Conservation (phyloP, 2,329 filamentous ascomycete species). For the Remersonia thermophila region DNA sequence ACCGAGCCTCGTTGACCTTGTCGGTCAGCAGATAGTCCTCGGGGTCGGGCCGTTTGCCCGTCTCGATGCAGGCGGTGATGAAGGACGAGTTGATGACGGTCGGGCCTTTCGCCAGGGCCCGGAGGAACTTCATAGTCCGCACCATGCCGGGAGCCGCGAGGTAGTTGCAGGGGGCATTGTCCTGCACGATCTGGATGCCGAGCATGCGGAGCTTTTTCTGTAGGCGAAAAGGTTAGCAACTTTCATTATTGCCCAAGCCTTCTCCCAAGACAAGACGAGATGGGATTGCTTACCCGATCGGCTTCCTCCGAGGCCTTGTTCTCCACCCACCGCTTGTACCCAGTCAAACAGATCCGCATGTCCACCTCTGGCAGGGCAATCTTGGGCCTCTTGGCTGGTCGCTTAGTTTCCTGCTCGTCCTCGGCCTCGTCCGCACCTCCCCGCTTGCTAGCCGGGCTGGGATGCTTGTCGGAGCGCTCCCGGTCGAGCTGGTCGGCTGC, state of each 20-base stretch:
- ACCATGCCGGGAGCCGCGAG: conserved; percentile 78
- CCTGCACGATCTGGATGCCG: conserved; percentile 68
- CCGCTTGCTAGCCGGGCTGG: conserved; percentile 24
- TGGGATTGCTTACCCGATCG: conserved; percentile 54
- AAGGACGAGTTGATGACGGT: conserved; percentile 66
- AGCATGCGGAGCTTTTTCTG: conserved; percentile 71
- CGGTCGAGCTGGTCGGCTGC: conserved; percentile 48
- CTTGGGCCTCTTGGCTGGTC: conserved; percentile 50
- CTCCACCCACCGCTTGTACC: conserved; percentile 70
- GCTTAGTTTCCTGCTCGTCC: conserved; percentile 34
- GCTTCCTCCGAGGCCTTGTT: conserved; percentile 61
- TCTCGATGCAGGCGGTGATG: conserved; percentile 63
- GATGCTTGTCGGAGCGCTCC: conserved; percentile 26
- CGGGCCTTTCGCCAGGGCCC: conserved; percentile 70
- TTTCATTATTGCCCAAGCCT: conserved; percentile 1
- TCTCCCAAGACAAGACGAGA: conserved; percentile 2
- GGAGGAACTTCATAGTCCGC: conserved; percentile 87
- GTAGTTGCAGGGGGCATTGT: conserved; percentile 67
- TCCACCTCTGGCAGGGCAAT: conserved; percentile 51
- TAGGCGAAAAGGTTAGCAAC: not conserved
- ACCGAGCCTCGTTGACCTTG: conserved; percentile 56
- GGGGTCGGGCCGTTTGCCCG: conserved; percentile 50
- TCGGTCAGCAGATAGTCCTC: conserved; percentile 60
- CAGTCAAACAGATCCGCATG: conserved; percentile 70
- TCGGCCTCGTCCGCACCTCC: conserved; percentile 29